Conservation (phyloP, 805 yeast genomes). For the Martiniozyma abietophila region DNA sequence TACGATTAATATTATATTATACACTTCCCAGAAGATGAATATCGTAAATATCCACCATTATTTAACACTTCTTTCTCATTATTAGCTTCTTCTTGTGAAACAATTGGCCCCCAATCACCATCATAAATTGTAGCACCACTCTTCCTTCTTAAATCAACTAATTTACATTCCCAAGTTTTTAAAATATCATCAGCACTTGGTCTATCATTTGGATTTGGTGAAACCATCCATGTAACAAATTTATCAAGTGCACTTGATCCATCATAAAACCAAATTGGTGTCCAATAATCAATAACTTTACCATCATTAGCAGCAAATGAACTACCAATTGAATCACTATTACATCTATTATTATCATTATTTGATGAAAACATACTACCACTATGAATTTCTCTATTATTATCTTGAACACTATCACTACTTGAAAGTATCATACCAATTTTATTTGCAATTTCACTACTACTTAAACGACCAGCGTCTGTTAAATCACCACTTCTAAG, state of each 20-base stretch:
- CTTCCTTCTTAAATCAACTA: constrained; percentile 71
- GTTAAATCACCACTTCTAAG: constrained; percentile 89
- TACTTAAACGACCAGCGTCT: constrained; percentile 83
- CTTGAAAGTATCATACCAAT: constrained; percentile 10
- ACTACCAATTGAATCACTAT: constrained; percentile 1
- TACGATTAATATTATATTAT: not conserved
- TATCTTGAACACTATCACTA: not conserved
- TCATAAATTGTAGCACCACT: constrained; percentile 94
- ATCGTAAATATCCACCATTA: constrained; percentile 15
- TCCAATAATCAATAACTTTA: constrained; percentile 39
- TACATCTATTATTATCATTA: constrained; percentile 1
- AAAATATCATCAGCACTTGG: constrained; percentile 76
- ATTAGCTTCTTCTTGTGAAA: constrained; percentile 28
- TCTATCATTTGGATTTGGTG: constrained; percentile 69
- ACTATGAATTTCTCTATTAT: not conserved
- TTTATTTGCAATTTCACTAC: constrained; percentile 46
- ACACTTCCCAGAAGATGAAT: not conserved
- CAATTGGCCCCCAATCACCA: constrained; percentile 82
- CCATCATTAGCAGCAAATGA: not conserved
- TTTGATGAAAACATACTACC: not conserved
- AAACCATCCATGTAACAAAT: constrained; percentile 81
- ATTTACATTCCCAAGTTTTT: constrained; percentile 58
- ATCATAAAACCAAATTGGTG: constrained; percentile 75
- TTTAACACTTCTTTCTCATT: constrained; percentile 10
- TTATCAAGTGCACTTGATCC: constrained; percentile 65